These are phyloP conservation scores for Talaromyces proteolyticus DNA, from an alignment of 495 filamentous ascomycete species.

Conservation along the genomic window DNA sequence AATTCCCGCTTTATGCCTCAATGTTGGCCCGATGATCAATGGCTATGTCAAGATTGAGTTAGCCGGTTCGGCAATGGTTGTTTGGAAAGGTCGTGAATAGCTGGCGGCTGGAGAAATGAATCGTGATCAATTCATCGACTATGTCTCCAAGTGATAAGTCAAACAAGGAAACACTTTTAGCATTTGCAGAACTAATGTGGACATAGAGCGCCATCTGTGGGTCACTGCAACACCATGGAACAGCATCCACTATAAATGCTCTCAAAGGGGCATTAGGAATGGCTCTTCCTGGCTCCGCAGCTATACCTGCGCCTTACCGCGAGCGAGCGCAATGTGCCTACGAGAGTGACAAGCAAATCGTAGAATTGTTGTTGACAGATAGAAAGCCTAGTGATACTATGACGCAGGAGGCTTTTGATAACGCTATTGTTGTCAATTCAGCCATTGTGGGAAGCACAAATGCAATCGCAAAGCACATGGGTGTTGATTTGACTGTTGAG, in stretches of 20 bases:
- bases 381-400: slow-evolving; percentile 51
- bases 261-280: slow-evolving; percentile 51
- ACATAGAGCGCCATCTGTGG: slow-evolving; percentile 40
- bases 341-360: slow-evolving; percentile 45
- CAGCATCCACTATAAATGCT: slow-evolving; percentile 53
- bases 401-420: slow-evolving; percentile 50
- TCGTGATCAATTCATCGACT: slow-evolving; percentile 40
- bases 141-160: slow-evolving; percentile 40
- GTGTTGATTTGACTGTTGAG: slow-evolving; percentile 42
- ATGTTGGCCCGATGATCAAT: slow-evolving; percentile 52
- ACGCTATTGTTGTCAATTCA: slow-evolving; percentile 46
- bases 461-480: slow-evolving; percentile 49
- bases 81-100: slow-evolving; percentile 48
- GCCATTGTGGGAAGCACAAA: slow-evolving; percentile 53
- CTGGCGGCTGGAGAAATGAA: slow-evolving; percentile 47
- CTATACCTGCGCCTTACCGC: slow-evolving; percentile 48
- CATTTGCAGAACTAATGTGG: slow-evolving; percentile 5
- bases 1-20: slow-evolving; percentile 51
- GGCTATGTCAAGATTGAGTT: slow-evolving; percentile 38
- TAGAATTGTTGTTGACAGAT: slow-evolving; percentile 48
- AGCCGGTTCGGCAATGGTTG: slow-evolving; percentile 39
- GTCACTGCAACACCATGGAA: slow-evolving; percentile 55
- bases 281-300: slow-evolving; percentile 49
- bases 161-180: neutral
- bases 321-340: slow-evolving; percentile 48